Conservation (phyloP, 2,329 filamentous ascomycete genomes). For the Aspergillus pseudoviridinutans region DNA sequence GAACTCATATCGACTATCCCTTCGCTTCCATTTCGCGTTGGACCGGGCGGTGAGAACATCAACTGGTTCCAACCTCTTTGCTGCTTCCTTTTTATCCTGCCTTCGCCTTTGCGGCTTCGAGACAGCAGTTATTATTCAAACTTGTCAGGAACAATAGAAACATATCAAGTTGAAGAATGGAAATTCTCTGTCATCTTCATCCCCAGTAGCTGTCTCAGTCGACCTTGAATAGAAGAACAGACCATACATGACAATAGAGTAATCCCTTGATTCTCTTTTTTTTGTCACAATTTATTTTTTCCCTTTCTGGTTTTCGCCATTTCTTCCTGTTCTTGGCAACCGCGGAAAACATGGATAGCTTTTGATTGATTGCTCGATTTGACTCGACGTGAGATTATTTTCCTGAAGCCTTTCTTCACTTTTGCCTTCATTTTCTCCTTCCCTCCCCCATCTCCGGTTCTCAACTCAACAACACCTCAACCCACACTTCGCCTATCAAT, state of each 20-base stretch:
- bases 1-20: not conserved
- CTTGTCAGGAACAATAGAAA: not conserved
- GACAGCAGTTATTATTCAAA: not conserved
- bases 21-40: not conserved
- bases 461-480: slow-evolving; percentile 1
- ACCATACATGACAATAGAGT: not conserved
- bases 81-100: not conserved
- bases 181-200: not conserved
- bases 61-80: not conserved
- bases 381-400: slow-evolving; percentile 3
- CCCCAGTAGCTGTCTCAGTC: not conserved
- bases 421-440: slow-evolving; percentile 7
- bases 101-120: not conserved
- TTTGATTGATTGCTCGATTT: slow-evolving; percentile 9
- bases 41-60: not conserved
- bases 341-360: slow-evolving; percentile 14
- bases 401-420: slow-evolving; percentile 4
- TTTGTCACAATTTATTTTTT: not conserved
- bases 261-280: slow-evolving; percentile 5
- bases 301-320: slow-evolving; percentile 4
- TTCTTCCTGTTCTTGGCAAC: slow-evolving; percentile 15
- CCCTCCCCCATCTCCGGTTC: slow-evolving; percentile 7
- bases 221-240: not conserved
- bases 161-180: not conserved
- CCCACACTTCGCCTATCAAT: not conserved